Evolutionary conservation across 345 rosid species (phyloP).

Genomic region (Xanthoceras sorbifolium): DNA sequence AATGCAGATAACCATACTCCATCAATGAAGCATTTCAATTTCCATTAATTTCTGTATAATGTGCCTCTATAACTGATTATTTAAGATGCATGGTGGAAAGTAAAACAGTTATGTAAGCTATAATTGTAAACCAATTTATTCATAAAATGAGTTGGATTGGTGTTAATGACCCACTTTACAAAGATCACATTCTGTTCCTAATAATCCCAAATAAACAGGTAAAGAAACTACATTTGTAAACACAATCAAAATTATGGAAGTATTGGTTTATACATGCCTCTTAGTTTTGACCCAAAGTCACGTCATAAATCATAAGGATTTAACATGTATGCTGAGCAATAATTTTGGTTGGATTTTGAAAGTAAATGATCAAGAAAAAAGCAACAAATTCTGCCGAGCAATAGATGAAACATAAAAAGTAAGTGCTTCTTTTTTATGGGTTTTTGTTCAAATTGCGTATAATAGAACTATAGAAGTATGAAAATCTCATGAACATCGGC

Average conservation of each 20-base stretch:
- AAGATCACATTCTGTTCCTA: background rate
- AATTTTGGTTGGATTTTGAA: background rate
- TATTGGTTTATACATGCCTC: slow-evolving; percentile 25
- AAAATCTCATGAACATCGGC: background rate
- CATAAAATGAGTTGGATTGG: background rate
- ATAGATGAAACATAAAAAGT: background rate
- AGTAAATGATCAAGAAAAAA: background rate
- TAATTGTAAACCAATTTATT: background rate
- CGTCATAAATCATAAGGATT: background rate
- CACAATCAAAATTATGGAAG: slow-evolving; percentile 25
- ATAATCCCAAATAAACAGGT: background rate
- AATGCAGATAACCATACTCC: background rate
- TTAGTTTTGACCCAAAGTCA: slow-evolving; percentile 17
- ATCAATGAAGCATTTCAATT: background rate
- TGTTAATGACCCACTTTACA: background rate
- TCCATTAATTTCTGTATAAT: background rate
- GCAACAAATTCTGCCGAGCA: background rate
- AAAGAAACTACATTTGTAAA: slow-evolving; percentile 23
- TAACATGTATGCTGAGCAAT: background rate
- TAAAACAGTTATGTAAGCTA: no score
- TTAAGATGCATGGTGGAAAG: background rate
- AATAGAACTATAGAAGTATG: background rate
- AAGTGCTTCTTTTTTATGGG: background rate
- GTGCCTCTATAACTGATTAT: background rate
- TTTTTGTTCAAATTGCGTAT: background rate